These are phyloP conservation scores for Fraxinus dipetala DNA, from an alignment of 305 asterid species.

Conservation along the genomic window DNA sequence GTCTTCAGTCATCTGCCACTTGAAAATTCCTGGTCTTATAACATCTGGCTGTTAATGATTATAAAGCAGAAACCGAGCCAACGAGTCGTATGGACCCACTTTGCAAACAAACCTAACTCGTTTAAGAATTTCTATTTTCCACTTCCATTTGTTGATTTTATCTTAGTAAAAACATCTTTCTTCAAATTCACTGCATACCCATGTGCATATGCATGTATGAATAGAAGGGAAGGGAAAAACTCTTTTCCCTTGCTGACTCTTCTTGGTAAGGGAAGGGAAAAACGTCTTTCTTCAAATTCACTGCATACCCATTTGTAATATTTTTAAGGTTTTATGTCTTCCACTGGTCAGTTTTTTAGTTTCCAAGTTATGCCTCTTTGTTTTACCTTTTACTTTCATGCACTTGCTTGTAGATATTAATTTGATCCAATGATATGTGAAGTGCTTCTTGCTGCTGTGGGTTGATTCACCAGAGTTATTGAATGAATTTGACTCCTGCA, in stretches of 20 bases:
- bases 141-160: neutral
- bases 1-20: neutral
- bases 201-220: neutral
- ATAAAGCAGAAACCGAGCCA: neutral
- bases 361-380: neutral
- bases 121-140: neutral
- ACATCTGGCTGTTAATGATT: neutral
- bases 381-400: neutral
- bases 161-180: neutral
- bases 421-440: neutral
- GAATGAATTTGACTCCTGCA: neutral
- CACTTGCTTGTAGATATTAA: neutral
- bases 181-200: neutral
- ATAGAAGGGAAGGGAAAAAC: neutral
- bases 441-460: neutral
- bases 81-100: neutral
- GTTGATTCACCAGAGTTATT: neutral
- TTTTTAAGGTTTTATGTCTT: neutral
- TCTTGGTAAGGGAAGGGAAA: neutral
- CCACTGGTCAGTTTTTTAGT: neutral
- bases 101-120: neutral
- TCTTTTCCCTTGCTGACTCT: neutral
- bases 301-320: neutral
- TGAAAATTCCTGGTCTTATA: neutral
- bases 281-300: neutral